A percentile compares a stretch with the other conserved stretches of the same genome.
Evolutionary conservation across 768 basidiomycete genomes (phyloP).

Genomic region (Podaxis sp.): DNA sequence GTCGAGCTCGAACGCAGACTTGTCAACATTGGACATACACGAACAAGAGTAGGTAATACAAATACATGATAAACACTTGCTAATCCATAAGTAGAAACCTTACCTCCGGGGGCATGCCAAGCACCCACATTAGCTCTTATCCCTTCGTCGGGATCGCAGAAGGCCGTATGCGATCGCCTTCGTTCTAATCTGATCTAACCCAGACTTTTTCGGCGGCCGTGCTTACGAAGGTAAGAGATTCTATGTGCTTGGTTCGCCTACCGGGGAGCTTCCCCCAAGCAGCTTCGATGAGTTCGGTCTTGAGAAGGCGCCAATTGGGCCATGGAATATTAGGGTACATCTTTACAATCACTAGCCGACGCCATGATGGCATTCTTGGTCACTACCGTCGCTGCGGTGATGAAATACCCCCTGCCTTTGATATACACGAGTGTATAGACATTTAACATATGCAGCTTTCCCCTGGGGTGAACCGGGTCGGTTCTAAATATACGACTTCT

Average conservation of each 20-base stretch:
- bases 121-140: neutral
- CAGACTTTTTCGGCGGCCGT: neutral
- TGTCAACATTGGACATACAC: neutral
- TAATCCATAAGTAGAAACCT: neutral
- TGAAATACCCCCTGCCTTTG: neutral
- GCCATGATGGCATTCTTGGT: neutral
- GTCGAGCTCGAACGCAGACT: neutral
- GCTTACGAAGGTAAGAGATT: neutral
- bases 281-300: neutral
- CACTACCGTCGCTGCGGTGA: neutral
- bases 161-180: neutral
- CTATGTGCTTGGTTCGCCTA: neutral
- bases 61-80: neutral
- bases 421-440: neutral
- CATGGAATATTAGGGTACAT: neutral
- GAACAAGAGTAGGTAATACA: too few species aligned
- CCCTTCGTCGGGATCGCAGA: neutral
- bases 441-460: neutral
- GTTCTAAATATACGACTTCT: slow-evolving; percentile 7
- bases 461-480: slow-evolving; percentile 5
- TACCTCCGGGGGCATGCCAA: neutral
- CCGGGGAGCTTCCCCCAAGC: neutral
- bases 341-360: neutral
- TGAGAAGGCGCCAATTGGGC: neutral
- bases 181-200: neutral